These are phyloP conservation scores for Populus simonii DNA, from an alignment of 345 rosid genomes.

Conservation along the genomic window DNA sequence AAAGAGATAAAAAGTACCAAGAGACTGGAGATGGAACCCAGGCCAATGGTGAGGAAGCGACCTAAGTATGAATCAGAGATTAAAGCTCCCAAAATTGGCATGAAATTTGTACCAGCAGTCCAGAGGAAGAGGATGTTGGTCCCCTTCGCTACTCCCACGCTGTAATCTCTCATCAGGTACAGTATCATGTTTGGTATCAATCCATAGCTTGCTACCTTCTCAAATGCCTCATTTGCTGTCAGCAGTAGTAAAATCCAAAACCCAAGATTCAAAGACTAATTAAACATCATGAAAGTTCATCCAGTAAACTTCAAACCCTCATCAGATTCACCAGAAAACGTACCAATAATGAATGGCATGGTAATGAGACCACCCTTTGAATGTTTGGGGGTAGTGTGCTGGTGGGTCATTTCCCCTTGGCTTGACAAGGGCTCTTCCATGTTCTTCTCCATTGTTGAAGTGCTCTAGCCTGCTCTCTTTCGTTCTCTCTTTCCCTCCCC, in stretches of 20 bases:
- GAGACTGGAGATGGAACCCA: slow-evolving; percentile 48
- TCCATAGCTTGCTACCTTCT: slow-evolving; percentile 59
- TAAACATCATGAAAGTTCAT: not conserved
- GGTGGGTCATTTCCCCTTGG: slow-evolving; percentile 22
- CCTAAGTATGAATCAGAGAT: slow-evolving; percentile 70
- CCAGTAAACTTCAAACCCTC: not conserved
- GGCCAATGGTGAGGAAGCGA: slow-evolving; percentile 50
- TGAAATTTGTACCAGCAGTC: slow-evolving; percentile 56
- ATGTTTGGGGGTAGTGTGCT: slow-evolving; percentile 12
- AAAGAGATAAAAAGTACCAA: slow-evolving; percentile 29
- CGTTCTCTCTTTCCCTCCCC: not conserved
- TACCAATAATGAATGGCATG: slow-evolving; percentile 64
- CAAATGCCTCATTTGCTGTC: slow-evolving; percentile 61
- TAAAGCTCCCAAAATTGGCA: slow-evolving; percentile 57
- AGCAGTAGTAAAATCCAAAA: not conserved
- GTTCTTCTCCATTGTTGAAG: slow-evolving; percentile 27
- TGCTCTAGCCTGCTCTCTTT: not conserved
- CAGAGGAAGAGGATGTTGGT: slow-evolving; percentile 54
- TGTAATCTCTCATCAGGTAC: slow-evolving; percentile 49
- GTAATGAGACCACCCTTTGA: slow-evolving; percentile 46
- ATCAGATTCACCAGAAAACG: not conserved
- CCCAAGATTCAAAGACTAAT: not conserved
- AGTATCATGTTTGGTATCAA: slow-evolving; percentile 60
- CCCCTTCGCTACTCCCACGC: slow-evolving; percentile 40
- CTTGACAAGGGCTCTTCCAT: slow-evolving; percentile 35